phyloP scores from a whole-genome alignment of 2,329 filamentous ascomycete genomes.

The Myotisia sp. region DNA sequence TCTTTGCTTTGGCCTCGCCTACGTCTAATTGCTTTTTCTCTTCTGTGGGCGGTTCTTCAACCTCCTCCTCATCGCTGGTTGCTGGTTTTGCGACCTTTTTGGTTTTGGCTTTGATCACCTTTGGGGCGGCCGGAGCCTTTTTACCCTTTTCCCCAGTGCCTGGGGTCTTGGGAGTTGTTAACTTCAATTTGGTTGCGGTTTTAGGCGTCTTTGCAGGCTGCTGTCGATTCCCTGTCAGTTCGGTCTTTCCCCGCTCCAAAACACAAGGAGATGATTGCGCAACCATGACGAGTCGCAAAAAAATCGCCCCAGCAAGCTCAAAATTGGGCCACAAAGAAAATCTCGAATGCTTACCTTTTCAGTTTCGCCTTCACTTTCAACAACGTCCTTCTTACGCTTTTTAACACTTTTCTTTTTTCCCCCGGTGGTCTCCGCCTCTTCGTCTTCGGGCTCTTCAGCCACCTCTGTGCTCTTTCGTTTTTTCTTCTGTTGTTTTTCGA shows the following conservation, averaged over 20 bases:
- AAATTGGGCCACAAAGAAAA: not conserved
- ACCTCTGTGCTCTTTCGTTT: constrained; percentile 33
- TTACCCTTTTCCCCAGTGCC: constrained; percentile 29
- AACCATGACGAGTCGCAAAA: constrained; percentile 1
- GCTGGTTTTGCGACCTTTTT: constrained; percentile 47
- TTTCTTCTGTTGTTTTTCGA: constrained; percentile 39
- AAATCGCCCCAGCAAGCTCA: too few relatives aligned
- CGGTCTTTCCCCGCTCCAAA: not conserved
- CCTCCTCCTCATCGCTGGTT: constrained; percentile 42
- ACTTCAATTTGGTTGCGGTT: constrained; percentile 38
- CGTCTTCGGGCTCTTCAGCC: constrained; percentile 40
- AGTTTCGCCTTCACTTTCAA: constrained; percentile 48
- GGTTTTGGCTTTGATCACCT: constrained; percentile 42
- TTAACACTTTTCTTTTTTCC: constrained; percentile 41
- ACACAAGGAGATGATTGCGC: not conserved
- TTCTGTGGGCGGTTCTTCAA: constrained; percentile 35
- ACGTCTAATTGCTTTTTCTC: constrained; percentile 41
- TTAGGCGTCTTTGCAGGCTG: constrained; percentile 54
- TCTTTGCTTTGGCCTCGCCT: constrained; percentile 42
- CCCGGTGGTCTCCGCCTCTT: constrained; percentile 38
- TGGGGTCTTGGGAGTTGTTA: constrained; percentile 46
- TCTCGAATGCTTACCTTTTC: constrained; percentile 45
- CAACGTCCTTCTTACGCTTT: constrained; percentile 87
- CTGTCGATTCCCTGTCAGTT: constrained; percentile 14
- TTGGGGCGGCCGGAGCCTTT: constrained; percentile 38